phyloP scores from a whole-genome alignment of 1,284 basidiomycete species.

The Irpex sp. region DNA sequence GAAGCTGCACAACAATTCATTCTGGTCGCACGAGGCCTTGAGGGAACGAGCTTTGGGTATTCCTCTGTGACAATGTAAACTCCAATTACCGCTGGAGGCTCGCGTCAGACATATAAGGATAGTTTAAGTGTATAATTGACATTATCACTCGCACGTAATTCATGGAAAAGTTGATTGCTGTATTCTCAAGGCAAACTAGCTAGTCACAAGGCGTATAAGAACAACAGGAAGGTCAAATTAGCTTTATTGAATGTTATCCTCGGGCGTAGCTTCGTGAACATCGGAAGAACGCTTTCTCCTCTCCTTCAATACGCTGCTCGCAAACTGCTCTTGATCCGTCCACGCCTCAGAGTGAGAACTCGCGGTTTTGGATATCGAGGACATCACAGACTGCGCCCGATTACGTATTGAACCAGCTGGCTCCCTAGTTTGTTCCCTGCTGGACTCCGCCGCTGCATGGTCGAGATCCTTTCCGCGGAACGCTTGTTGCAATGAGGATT shows the following conservation, averaged over 20 bases:
- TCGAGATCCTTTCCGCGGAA: conserved; percentile 5
- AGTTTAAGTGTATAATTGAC: not conserved
- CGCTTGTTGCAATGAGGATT: conserved; percentile 4
- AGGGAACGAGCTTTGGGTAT: conserved; percentile 74
- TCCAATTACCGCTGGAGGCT: not conserved
- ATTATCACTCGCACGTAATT: not conserved
- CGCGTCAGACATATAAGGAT: not conserved
- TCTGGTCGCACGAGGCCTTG: conserved; percentile 66
- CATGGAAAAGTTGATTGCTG: not conserved
- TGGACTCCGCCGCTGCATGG: conserved; percentile 10
- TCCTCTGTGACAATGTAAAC: conserved; percentile 34
- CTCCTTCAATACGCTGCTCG: conserved; percentile 30
- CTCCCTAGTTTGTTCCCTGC: conserved; percentile 14
- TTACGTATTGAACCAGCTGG: conserved; percentile 16
- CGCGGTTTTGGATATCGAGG: conserved; percentile 19
- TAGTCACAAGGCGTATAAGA: not conserved
- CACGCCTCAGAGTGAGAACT: conserved; percentile 19
- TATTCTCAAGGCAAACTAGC: not conserved
- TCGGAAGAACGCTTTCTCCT: conserved; percentile 20
- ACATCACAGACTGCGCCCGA: conserved; percentile 29
- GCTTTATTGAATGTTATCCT: not conserved
- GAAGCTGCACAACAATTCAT: conserved; percentile 77
- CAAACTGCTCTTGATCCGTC: conserved; percentile 30
- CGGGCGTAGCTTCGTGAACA: not conserved
- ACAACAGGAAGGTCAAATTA: not conserved